Evolutionary conservation across 805 yeast species (phyloP), one percentile per base, ranked within the genome.

Genomic region (Candida ipomoeae): DNA sequence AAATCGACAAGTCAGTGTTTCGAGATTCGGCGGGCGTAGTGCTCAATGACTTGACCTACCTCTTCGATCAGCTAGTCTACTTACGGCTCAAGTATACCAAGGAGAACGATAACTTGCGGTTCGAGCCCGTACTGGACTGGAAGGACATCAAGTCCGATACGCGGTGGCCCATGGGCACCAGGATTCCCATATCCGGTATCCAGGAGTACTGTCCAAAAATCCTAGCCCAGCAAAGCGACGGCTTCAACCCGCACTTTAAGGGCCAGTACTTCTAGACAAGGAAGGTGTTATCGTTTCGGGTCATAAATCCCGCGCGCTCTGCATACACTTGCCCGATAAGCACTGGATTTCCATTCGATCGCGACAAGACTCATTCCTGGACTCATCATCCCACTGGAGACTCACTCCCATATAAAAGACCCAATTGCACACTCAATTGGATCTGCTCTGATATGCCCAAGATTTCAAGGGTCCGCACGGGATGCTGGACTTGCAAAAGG

Each of bases 401-500:
- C 29, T 26, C 29, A 3, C 29, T 8, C 29, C 29, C 4, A 8
- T 26, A 26, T 10, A 26, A 26, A 26, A 26, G 11, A 8, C 29
- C 13, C 29, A 26, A 26, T 26, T 26, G 21, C 5, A 26, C 29
- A 26, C 29, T 8, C 29, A 8, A 26, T 8, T 26, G 29, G 29
- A 8, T 26, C 29, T 10, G 8, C 11, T 26, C 29, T 26, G 29
- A 26, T 26, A 67, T 66, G 72, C 54, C 60, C 4, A 78, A 75
- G 59, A 74, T 77, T 8, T 74, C 74, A 5, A 57, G 84, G 50
- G 82, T 81, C 5, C 63, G 84, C 52, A 79, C 78, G 3, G 85
- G 84, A 0, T 80, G 85, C 53, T 76, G 82, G 75, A 80, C 82
- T 1, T 80, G 85, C 60, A 79, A 80, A 55, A 69, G 64, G 51